Conservation (phyloP, 768 basidiomycete species). For the Boletus rubroflammeus region DNA sequence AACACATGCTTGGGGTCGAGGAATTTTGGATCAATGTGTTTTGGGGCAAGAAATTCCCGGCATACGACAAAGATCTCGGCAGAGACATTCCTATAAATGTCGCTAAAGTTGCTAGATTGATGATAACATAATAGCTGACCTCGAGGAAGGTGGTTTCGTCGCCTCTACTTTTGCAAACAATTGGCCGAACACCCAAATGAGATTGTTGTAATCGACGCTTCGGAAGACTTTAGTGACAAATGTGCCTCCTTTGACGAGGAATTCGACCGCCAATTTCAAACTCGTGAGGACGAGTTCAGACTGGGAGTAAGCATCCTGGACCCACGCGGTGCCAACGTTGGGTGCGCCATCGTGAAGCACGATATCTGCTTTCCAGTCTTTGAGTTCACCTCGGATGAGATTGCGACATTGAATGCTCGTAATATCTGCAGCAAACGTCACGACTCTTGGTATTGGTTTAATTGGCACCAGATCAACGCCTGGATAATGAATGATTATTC, state of each 20-base stretch:
- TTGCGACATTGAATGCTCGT: conserved; percentile 89
- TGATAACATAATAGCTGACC: conserved; percentile 44
- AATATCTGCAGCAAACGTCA: conserved; percentile 92
- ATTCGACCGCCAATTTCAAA: conserved; percentile 93
- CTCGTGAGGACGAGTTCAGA: conserved; percentile 95
- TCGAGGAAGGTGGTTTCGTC: conserved; percentile 96
- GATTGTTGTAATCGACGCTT: conserved; percentile 95
- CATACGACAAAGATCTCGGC: conserved; percentile 99
- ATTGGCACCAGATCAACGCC: conserved; percentile 97
- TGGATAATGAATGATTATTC: conserved; percentile 28
- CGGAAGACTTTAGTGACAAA: conserved; percentile 99
- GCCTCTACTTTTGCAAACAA: conserved; percentile 96
- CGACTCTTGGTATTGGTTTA: conserved; percentile 89
- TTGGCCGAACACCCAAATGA: conserved; percentile 98
- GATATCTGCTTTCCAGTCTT: conserved; percentile 99
- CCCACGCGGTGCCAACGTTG: conserved; percentile 98
- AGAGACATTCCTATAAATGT: conserved; percentile 78
- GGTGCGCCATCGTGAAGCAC: conserved; percentile 99
- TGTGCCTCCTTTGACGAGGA: conserved; percentile 87
- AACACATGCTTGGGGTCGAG: conserved; percentile 97
- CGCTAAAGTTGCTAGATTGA: neutral
- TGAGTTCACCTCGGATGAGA: conserved; percentile 80
- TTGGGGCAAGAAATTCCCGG: conserved; percentile 90
- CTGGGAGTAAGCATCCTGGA: conserved; percentile 97
- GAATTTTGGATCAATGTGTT: conserved; percentile 96